Base-by-base conservation (phyloP, 2,329 filamentous ascomycete genomes). In the Trichophyton mentagrophytes region DNA sequence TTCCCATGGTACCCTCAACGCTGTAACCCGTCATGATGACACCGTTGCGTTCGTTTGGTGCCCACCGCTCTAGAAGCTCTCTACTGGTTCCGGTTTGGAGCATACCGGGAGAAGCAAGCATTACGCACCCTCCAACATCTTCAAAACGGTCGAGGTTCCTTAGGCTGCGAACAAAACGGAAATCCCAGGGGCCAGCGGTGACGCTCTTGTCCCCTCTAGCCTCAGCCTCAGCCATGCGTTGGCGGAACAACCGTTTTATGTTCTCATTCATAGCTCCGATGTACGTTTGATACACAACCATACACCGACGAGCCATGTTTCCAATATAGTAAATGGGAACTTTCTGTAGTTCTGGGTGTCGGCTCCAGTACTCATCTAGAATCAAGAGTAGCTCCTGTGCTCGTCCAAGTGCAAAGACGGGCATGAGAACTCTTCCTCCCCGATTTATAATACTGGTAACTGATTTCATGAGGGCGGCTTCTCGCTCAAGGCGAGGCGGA, bases 231-330 rank as follows among this genome's bases (percentile, higher is more conserved):
- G 89, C 90, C 84, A 96, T 95, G 56, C 90, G 85, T 73, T 95
- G 90, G 59, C 88, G 82, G 74, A 96, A 96, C n/a, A 96, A 82
- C 9, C 89, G 84, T 73, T 96, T 96, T 78, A 99, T 97, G 69
- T 96, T 97, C 70, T 97, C 92, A 72, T 99, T 99, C 93, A 99
- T 99, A 60, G 91, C 90, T 57, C 91, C 90, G 57, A 97, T 90
- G 69, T 97, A 99, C 1, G 93, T 99, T 72, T 97, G 93, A 71
- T 99, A 99, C 2, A 97, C 90, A 33, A 96, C 84, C 93, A 99
- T 99, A 76, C 93, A 99, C 74, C 96, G 93, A 64, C 92, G 81
- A 0, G 93, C 93, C 47, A 97, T 83, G 68, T 95, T 96, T 68
- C 89, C 93, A 60, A 95, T 95, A 73, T 97, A 99, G 77, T 97